These are phyloP conservation scores for Acrocalymma vagum DNA, from an alignment of 2,329 filamentous ascomycete species.

Conservation along the genomic window DNA sequence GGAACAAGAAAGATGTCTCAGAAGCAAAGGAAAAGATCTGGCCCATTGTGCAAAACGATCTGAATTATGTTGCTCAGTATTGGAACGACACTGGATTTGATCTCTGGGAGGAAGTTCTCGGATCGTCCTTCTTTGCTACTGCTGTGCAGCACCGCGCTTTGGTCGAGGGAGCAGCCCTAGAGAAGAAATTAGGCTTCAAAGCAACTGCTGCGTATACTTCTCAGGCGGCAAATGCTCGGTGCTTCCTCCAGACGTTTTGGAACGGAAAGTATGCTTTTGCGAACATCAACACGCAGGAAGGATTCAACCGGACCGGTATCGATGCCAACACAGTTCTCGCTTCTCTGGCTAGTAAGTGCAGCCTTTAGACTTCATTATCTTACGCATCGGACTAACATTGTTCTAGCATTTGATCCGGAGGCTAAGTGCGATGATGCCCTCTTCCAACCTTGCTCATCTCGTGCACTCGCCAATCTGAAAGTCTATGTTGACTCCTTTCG, in stretches of 20 bases:
- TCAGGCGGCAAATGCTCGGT: conserved; percentile 74
- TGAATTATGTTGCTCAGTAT: conserved; percentile 77
- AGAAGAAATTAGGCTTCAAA: conserved; percentile 64
- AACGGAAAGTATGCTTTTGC: conserved; percentile 67
- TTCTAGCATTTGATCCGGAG: conserved; percentile 70
- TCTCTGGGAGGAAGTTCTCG: conserved; percentile 82
- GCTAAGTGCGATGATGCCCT: conserved; percentile 72
- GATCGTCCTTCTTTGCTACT: conserved; percentile 80
- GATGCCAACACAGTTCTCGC: conserved; percentile 73
- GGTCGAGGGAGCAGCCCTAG: conserved; percentile 70
- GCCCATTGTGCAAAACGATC: conserved; percentile 78
- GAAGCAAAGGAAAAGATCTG: conserved; percentile 61
- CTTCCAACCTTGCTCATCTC: conserved; percentile 77
- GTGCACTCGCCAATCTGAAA: conserved; percentile 74
- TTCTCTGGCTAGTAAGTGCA: conserved; percentile 47
- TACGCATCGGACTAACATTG: conserved; percentile 1
- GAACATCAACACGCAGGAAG: conserved; percentile 65
- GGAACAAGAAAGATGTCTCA: conserved; percentile 55
- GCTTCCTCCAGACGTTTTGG: conserved; percentile 80
- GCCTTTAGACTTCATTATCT: conserved; percentile 45
- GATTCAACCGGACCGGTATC: conserved; percentile 66
- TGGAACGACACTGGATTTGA: conserved; percentile 70
- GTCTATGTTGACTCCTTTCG: conserved; percentile 77
- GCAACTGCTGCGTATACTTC: conserved; percentile 66
- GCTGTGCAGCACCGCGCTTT: conserved; percentile 71